Conservation (phyloP, 768 basidiomycete species). For the Boletellus emodensis region DNA sequence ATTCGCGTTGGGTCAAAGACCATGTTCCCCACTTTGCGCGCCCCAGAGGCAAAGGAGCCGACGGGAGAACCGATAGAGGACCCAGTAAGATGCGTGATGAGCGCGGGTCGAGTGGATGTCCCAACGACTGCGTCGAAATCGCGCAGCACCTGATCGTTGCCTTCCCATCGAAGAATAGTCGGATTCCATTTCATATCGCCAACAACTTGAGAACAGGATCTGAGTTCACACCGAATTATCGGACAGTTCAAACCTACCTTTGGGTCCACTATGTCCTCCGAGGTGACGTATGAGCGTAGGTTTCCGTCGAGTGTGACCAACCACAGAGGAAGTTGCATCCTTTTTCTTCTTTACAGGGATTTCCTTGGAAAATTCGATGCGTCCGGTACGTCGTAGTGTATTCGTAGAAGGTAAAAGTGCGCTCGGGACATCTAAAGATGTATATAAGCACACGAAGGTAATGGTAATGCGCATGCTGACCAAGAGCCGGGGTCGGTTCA, state of each 20-base stretch:
- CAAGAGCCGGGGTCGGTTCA: constrained; percentile 34
- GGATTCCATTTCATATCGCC: constrained; percentile 99
- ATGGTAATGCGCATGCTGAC: constrained; percentile 32
- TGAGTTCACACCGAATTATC: constrained; percentile 13
- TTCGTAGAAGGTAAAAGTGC: constrained; percentile 45
- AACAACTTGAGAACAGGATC: constrained; percentile 53
- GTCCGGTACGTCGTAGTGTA: constrained; percentile 53
- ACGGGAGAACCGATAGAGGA: constrained; percentile 81
- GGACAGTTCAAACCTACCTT: constrained; percentile 49
- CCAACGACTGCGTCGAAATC: constrained; percentile 83
- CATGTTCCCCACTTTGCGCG: constrained; percentile 96
- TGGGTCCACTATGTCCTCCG: constrained; percentile 60
- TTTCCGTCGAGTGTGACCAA: constrained; percentile 55
- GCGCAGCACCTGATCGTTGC: constrained; percentile 86
- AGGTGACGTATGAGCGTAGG: constrained; percentile 88
- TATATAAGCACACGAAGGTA: background rate
- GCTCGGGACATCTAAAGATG: constrained; percentile 17
- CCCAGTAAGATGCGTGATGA: constrained; percentile 91
- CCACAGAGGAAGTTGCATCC: constrained; percentile 41
- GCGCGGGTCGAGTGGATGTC: constrained; percentile 85
- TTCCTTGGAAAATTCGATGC: constrained; percentile 51
- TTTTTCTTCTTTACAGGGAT: constrained; percentile 54
- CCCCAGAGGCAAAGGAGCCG: constrained; percentile 68
- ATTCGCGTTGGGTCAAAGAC: constrained; percentile 91
- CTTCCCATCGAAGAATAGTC: constrained; percentile 86